A percentile compares a stretch with the other conserved stretches of the same genome.
Evolutionary conservation across 2,329 filamentous ascomycete genomes (phyloP).

Genomic region (Zelopaecilomyces penicillatus): DNA sequence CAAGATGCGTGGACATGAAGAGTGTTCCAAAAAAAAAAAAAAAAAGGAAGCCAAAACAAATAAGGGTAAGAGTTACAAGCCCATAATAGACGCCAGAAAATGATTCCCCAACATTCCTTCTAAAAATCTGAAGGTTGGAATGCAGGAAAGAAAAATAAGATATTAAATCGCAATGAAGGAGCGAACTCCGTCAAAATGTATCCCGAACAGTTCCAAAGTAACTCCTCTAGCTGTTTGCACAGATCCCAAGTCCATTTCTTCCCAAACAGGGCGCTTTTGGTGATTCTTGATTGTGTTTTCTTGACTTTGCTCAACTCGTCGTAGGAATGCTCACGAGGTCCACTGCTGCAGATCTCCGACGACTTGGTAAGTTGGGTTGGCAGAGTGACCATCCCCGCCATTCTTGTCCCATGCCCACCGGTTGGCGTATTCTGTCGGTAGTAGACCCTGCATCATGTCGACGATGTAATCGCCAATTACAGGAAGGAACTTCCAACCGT

Average conservation of each 20-base stretch:
- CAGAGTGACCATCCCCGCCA: slow-evolving; percentile 30
- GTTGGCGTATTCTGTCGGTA: slow-evolving; percentile 28
- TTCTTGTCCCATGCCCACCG: slow-evolving; percentile 40
- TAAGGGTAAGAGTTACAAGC: too few species aligned
- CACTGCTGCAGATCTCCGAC: slow-evolving; percentile 32
- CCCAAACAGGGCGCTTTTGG: background rate
- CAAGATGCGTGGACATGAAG: too few species aligned
- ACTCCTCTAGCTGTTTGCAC: slow-evolving; percentile 10
- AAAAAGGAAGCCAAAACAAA: too few species aligned
- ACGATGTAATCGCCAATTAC: slow-evolving; percentile 52
- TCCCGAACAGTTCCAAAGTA: background rate
- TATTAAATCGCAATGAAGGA: too few species aligned
- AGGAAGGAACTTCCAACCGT: slow-evolving; percentile 58
- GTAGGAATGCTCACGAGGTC: slow-evolving; percentile 17
- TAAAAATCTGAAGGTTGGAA: too few species aligned
- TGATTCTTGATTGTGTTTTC: background rate
- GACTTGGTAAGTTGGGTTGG: slow-evolving; percentile 34
- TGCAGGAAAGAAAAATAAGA: too few species aligned
- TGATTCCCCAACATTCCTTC: too few species aligned
- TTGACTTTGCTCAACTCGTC: too few species aligned
- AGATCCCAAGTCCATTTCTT: background rate
- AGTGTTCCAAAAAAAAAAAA: too few species aligned
- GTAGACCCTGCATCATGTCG: slow-evolving; percentile 36
- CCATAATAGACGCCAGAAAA: too few species aligned
- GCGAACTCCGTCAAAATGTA: too few species aligned